Evolutionary conservation across 108 stramenopile genomes (phyloP), one percentile per base, ranked within the genome.

Genomic region (Pseudonitzschia multiseries): DNA sequence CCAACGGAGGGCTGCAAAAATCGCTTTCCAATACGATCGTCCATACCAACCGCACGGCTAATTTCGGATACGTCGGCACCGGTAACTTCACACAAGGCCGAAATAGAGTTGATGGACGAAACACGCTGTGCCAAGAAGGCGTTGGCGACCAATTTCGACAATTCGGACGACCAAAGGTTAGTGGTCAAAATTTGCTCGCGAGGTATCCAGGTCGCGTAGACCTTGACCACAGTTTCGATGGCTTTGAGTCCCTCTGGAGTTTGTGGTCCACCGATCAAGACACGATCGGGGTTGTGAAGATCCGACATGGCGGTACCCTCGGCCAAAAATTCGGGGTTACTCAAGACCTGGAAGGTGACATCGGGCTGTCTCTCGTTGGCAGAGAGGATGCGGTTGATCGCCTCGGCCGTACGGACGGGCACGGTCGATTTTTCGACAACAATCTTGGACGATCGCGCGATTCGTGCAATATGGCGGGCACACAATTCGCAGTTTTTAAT

Each of bases 401-500:
- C 96, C 75, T 98, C 93, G 0, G 99, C 98, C 4, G 99, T 99
- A 63, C 97, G 93, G 29, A 99, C 98, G 57, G 99, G 99, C 43
- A 99, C 99, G 22, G 99, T 99, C 15, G 90, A 92, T 94, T 99
- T 99, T 77, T 99, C 99, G 10, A 99, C 98, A 22, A 99, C 97
- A 81, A 99, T 98, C 84, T 99, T 99, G 73, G 80, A 74, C 24
- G 87, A 76, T 26, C 81, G 89, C 28, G 95, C 82, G 31, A 99
- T 94, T 64, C 96, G 84, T 68, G 97, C 99, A 79, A 99, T 99
- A 54, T 92, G 98, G 63, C 99, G 95, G 26, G 99, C 99, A 70
- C 98, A 98, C n/a, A 98, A 84, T 83, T 99, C 99, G 69, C 98
- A 98, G 88, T 99, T 99, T 77, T 98, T 98, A 52, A 99, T 96